These are phyloP conservation scores for Silene coronaria DNA, from an alignment of 179 eudicot genomes.

Conservation along the genomic window DNA sequence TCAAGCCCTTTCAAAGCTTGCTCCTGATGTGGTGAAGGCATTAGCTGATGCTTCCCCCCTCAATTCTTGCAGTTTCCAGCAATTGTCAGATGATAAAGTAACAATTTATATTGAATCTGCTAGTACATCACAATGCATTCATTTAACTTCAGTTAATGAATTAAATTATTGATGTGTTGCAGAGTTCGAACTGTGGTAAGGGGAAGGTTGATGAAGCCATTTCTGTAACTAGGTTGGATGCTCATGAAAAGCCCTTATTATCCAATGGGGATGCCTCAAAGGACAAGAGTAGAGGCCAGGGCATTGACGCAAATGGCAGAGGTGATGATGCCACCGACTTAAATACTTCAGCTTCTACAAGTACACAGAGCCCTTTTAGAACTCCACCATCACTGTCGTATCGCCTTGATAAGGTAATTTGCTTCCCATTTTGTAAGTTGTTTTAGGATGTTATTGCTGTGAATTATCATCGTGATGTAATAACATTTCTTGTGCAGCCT, in stretches of 20 bases:
- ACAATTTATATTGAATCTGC: slow-evolving; percentile 2
- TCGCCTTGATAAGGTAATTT: slow-evolving; percentile 59
- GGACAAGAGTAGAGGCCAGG: slow-evolving; percentile 24
- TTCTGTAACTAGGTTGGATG: slow-evolving; percentile 38
- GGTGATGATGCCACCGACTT: slow-evolving; percentile 26
- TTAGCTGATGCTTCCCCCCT: slow-evolving; percentile 75
- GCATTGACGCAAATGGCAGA: slow-evolving; percentile 22
- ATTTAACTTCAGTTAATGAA: slow-evolving; percentile 14
- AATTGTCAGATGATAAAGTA: slow-evolving; percentile 41
- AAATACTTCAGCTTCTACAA: slow-evolving; percentile 22
- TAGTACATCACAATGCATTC: background rate
- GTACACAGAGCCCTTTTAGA: slow-evolving; percentile 61
- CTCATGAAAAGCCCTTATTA: slow-evolving; percentile 27
- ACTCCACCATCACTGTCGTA: slow-evolving; percentile 87
- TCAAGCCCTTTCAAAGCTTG: slow-evolving; percentile 57
- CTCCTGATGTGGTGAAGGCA: slow-evolving; percentile 58
- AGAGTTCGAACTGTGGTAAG: slow-evolving; percentile 35
- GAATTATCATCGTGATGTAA: slow-evolving; percentile 13
- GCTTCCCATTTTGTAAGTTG: background rate
- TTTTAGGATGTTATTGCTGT: background rate
- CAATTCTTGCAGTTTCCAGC: slow-evolving; percentile 47
- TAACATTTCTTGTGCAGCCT: slow-evolving; percentile 39
- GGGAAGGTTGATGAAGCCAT: slow-evolving; percentile 44
- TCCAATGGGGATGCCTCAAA: slow-evolving; percentile 31
- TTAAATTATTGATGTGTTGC: slow-evolving; percentile 23